Base-by-base conservation (phyloP, 2,329 filamentous ascomycete genomes). In the Aspergillus persii region DNA sequence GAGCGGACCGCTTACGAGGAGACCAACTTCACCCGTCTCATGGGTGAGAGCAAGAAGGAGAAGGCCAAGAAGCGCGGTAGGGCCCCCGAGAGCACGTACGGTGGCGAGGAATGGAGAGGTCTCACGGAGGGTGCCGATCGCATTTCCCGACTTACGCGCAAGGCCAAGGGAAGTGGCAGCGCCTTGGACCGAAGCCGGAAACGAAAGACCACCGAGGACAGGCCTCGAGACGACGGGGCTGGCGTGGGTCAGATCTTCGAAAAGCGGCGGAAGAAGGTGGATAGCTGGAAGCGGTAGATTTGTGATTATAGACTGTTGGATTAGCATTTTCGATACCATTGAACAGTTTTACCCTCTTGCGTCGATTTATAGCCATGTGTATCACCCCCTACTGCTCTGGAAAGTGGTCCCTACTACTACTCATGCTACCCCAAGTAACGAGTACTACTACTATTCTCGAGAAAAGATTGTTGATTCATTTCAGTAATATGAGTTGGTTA, bases 21-120 rank as follows among this genome's bases (percentile, higher is more conserved):
- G 78, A 84, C 82, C 66, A 96, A 99, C 79, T 94, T 97, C 70
- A 86, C 91, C 15, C 90, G 95, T 66, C 80, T 99, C 68, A 92
- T 94, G 11, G 89, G 87, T 69, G 86, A 90, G 75, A 90, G 87
- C 78, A 98, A 96, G 83, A 96, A 96, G 79, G 92, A 96, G 4
- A 79, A 81, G 59, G 84, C 86, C 51, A 89, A 90, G 79, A 86
- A 84, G 73, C 74, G 76, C 18, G 73, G 76, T 41, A 51, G 62
- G 39, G 71, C 75, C 36, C 69, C 69, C 58, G 76, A 80, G 72
- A 79, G 69, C 77, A 87, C 82, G 76, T 97, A 90, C 77, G 94
- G 94, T 62, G 95, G 95, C 54, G 95, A 98, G 77, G 95, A 98
- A 72, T 98, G 92, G 91, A 86, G 89, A 63, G 88, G 89, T 29